Percentiles rank a stretch among this genome's conserved stretches.
Conservation (phyloP, 2,329 filamentous ascomycete species). For the Pseudogymnoascus sp. region DNA sequence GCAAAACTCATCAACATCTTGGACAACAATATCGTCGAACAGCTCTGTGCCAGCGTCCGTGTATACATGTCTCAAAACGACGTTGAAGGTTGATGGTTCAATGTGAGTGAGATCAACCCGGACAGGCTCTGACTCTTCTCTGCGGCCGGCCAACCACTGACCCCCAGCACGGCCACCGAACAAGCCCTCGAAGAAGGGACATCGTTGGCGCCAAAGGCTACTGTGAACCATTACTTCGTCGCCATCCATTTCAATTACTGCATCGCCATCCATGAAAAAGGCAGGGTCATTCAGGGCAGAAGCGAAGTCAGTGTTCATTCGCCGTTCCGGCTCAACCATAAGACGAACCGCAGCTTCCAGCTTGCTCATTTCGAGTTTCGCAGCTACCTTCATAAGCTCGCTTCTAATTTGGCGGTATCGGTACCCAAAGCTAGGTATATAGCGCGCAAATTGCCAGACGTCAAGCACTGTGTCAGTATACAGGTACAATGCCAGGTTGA, state of each 20-base stretch:
- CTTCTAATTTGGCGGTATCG: constrained; percentile 72
- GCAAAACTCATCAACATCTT: constrained; percentile 73
- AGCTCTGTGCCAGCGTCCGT: constrained; percentile 72
- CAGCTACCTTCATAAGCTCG: constrained; percentile 83
- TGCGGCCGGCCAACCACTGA: constrained; percentile 70
- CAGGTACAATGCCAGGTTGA: constrained; percentile 72
- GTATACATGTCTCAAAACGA: constrained; percentile 77
- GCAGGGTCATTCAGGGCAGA: constrained; percentile 58
- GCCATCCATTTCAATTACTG: constrained; percentile 69
- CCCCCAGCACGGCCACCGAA: constrained; percentile 84
- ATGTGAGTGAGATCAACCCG: constrained; percentile 80
- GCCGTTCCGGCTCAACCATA: constrained; percentile 58
- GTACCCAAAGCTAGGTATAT: constrained; percentile 54
- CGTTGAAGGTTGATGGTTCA: constrained; percentile 61
- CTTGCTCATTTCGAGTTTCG: constrained; percentile 59
- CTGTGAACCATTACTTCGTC: constrained; percentile 70
- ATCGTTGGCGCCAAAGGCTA: constrained; percentile 70
- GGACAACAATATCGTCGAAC: constrained; percentile 67
- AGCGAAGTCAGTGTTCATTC: constrained; percentile 63
- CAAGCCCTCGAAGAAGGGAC: constrained; percentile 85
- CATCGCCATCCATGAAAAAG: constrained; percentile 75
- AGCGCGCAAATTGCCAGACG: constrained; percentile 73
- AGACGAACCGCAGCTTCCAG: constrained; percentile 72
- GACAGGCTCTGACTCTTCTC: constrained; percentile 46
- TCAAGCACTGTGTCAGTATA: constrained; percentile 78